Evolutionary conservation across 805 yeast species (phyloP), one percentile per base, ranked within the genome.

Genomic region (Candida caryicola): DNA sequence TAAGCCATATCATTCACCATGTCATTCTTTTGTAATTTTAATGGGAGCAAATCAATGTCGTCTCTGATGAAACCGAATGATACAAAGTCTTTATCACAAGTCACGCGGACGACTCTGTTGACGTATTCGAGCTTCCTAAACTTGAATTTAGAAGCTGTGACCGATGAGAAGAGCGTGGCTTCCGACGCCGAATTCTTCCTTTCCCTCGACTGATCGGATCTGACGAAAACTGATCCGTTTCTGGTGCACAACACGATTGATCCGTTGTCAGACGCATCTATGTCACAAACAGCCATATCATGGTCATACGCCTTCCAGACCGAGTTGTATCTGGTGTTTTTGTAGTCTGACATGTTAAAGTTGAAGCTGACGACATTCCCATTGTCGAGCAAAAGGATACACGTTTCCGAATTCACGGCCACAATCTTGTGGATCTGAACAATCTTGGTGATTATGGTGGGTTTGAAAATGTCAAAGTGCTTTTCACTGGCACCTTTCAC

Each of bases 31-130:
- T 63, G 62, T 12, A 82, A 56, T 27, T 72, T 57, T n/a, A 81
- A 64, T 0, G 86, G 85, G 1, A 84, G 55, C n/a, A 62, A 50
- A 45, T 76, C 81, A 8, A 73, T 58, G 35, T 84, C 89, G 45
- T 81, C 82, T 45, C 82, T 73, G 12, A 85, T 60, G 32, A 85
- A 78, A 0, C 80, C 81, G 61, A 85, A 85, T 0, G 85, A 81
- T 0, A 76, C 62, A 52, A 84, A 85, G 9, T 66, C 55, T 0
- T 81, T 71, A 52, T 84, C 88, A 50, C 91, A 81, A 1, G 74
- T 56, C 3, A 89, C 95, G 34, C 66, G 67, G 9, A 71, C 74
- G n/a, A 80, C 71, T 37, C 74, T 74, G 34, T 81, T 79, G n/a
- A 84, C 44, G 27, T 65, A 60, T 5, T 76, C 74, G 3, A 83